Percentiles rank a stretch among this genome's conserved stretches.
These are phyloP conservation scores for Spergularia bocconei DNA, from an alignment of 148 eudicot species.

Conservation along the genomic window DNA sequence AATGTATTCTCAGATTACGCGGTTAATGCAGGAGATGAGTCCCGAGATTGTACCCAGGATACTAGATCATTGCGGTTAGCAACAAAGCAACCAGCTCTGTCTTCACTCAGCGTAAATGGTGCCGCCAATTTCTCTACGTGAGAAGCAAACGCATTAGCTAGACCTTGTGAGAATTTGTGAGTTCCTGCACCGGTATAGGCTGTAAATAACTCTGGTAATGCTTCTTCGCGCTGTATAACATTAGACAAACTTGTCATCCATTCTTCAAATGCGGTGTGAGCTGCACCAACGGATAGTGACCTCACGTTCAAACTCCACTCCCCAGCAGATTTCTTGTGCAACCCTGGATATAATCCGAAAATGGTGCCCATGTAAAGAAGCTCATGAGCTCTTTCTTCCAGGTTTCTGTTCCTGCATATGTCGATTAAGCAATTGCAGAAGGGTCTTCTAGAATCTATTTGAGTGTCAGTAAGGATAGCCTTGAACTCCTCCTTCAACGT, in stretches of 20 bases:
- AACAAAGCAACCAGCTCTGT: slow-evolving; percentile 64
- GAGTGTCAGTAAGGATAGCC: slow-evolving; percentile 48
- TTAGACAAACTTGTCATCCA: slow-evolving; percentile 75
- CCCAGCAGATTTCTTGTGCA: slow-evolving; percentile 71
- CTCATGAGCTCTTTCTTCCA: slow-evolving; percentile 81
- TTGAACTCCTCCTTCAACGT: slow-evolving; percentile 63
- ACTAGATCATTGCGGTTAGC: slow-evolving; percentile 72
- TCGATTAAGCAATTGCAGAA: slow-evolving; percentile 95
- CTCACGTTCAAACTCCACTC: slow-evolving; percentile 90
- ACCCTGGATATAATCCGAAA: slow-evolving; percentile 77
- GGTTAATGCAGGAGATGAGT: slow-evolving; percentile 30
- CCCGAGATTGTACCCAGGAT: slow-evolving; percentile 63
- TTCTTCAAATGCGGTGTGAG: slow-evolving; percentile 89
- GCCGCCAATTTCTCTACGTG: slow-evolving; percentile 65
- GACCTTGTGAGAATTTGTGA: slow-evolving; percentile 83
- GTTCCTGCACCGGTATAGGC: slow-evolving; percentile 95
- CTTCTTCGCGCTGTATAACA: slow-evolving; percentile 58
- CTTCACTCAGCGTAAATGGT: slow-evolving; percentile 74
- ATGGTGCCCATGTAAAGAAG: slow-evolving; percentile 66
- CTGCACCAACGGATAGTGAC: slow-evolving; percentile 88
- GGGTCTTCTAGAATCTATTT: slow-evolving; percentile 70
- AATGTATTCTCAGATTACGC: slow-evolving; percentile 18
- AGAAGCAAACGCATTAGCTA: slow-evolving; percentile 67
- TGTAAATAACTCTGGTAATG: slow-evolving; percentile 58
- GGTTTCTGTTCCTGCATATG: slow-evolving; percentile 63